Base-by-base conservation (phyloP, 306 rosid genomes). In the Alnus rubra region DNA sequence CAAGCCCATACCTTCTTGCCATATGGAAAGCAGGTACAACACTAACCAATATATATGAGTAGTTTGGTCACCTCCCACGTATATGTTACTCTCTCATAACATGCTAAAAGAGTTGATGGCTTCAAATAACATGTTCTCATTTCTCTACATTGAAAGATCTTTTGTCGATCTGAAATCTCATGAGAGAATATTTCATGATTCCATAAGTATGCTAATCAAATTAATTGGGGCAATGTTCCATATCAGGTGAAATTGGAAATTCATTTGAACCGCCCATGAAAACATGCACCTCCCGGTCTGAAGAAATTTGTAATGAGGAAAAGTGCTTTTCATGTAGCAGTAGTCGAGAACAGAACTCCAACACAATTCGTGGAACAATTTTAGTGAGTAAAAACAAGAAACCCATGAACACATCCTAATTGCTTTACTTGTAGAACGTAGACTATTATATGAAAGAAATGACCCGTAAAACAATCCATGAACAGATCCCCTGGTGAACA, bases 401-500 rank as follows among this genome's bases (percentile, higher is more conserved):
- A 35, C 14, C 44, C 35, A 71, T 71, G 37, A 19, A 47, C 55
- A 71, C 16, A 45, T 19, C 8, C 56, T 71, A 5, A 30, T 30
- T 71, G 28, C 1, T 16, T 11, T 48, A 49, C 9, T 4, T 71
- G 2, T 18, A n/a, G 3, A 8, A 45, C 15, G 54, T 8, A 45
- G 49, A 42, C 56, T 15, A 65, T 77, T 47, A 55, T 8, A 30
- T 18, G 35, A 13, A 74, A 64, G 9, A 31, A 37, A 10, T 55
- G 2, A 58, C 76, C 12, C 33, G 3, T 58, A 69, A 39, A 69
- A 73, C 4, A 48, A 12, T 83, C 70, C 67, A 82, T 50, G 78
- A 53, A 73, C 71, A 91, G 94, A 87, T 93, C 79, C 97, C 98
- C 4, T 87, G 92, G 78, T 76, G 91, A 79, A 91, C 92, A 9